These are phyloP conservation scores for Talaromyces verruculosus DNA, from an alignment of 2,329 filamentous ascomycete species.

Conservation along the genomic window DNA sequence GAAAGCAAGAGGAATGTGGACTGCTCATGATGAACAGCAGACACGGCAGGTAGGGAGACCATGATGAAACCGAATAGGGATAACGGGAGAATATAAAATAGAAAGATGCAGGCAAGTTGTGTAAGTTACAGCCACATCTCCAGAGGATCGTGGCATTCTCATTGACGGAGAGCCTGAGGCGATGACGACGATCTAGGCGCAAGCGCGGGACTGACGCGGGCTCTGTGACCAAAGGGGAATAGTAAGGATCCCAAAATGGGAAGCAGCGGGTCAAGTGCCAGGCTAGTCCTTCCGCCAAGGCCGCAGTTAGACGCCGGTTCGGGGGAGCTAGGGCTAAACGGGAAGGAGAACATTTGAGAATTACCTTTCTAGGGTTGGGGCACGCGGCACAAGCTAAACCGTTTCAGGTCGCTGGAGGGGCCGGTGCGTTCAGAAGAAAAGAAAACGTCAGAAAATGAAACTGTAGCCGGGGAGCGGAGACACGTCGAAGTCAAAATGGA, in stretches of 20 bases:
- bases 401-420: constrained; percentile 11
- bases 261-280: constrained; percentile 3
- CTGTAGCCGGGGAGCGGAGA: constrained; percentile 4
- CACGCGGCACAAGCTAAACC: constrained; percentile 15
- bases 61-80: not conserved
- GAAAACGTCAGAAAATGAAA: constrained; percentile 1
- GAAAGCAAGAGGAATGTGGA: not conserved
- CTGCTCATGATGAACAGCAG: not conserved
- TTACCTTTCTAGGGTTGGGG: constrained; percentile 10
- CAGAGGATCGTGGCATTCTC: constrained; percentile 3
- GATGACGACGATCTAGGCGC: constrained; percentile 19
- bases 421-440: constrained; percentile 11
- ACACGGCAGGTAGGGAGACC: not conserved
- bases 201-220: constrained; percentile 9
- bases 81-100: not conserved
- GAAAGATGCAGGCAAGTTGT: not conserved
- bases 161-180: not conserved
- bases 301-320: not conserved
- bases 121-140: not conserved
- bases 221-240: not conserved
- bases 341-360: constrained; percentile 3
- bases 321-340: not conserved
- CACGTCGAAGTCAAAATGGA: not conserved
- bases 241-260: not conserved
- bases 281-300: not conserved